Evolutionary conservation across 257 asterid genomes (phyloP).

Genomic region (Plantago ovata): DNA sequence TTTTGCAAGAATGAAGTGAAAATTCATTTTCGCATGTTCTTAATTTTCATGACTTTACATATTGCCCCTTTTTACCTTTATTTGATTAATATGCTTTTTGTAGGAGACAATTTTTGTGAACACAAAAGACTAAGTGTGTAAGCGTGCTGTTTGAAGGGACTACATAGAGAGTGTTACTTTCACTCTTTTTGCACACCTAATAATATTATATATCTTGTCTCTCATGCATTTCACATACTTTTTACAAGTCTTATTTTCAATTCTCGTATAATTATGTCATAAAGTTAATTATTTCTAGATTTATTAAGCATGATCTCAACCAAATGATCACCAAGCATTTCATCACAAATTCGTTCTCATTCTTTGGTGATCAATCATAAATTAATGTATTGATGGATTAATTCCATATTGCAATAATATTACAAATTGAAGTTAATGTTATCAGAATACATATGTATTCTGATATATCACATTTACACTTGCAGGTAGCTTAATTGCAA

Average conservation of each 20-base stretch:
- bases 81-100: conserved; percentile 18
- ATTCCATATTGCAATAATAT: neutral
- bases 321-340: no score
- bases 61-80: conserved; percentile 14
- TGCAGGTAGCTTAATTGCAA: no score
- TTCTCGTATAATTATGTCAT: conserved; percentile 10
- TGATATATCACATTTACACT: no score
- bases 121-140: conserved; percentile 16
- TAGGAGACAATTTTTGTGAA: conserved; percentile 3
- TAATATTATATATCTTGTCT: neutral
- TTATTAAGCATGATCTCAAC: no score
- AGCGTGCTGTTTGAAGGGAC: conserved; percentile 1
- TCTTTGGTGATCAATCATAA: neutral
- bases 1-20: no score
- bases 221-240: neutral
- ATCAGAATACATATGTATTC: no score
- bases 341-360: neutral
- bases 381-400: neutral
- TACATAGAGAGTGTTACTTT: conserved; percentile 5
- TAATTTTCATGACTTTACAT: conserved; percentile 14
- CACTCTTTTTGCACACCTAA: conserved; percentile 16
- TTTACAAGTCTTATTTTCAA: conserved; percentile 14
- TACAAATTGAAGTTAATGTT: neutral
- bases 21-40: conserved; percentile 21
- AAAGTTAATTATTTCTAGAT: neutral